These are phyloP conservation scores for Schrenkiella parvula DNA, from an alignment of 345 rosid genomes.

Conservation along the genomic window DNA sequence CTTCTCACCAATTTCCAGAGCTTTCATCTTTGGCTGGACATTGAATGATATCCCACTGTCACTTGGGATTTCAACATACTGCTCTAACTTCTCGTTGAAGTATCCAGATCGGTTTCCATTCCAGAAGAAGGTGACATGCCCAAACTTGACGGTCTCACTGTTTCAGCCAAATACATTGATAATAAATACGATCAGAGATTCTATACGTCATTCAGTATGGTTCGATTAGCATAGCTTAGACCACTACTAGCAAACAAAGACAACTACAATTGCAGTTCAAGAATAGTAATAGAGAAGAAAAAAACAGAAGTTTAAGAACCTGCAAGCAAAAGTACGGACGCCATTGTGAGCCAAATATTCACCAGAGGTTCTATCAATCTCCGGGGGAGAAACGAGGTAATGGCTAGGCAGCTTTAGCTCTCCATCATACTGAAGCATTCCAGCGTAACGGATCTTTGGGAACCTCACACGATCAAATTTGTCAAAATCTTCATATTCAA, in stretches of 20 bases:
- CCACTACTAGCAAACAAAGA: background rate
- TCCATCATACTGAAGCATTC: slow-evolving; percentile 98
- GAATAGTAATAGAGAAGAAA: background rate
- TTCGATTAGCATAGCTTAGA: background rate
- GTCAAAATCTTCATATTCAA: slow-evolving; percentile 84
- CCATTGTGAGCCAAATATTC: slow-evolving; percentile 89
- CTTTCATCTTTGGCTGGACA: slow-evolving; percentile 94
- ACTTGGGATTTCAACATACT: slow-evolving; percentile 93
- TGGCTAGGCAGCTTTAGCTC: slow-evolving; percentile 80
- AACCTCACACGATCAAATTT: slow-evolving; percentile 84
- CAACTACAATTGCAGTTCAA: too few relatives aligned
- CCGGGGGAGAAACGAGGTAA: slow-evolving; percentile 97
- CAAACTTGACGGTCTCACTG: slow-evolving; percentile 97
- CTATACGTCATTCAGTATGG: background rate
- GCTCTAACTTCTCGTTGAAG: slow-evolving; percentile 67
- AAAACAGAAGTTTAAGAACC: slow-evolving; percentile 27
- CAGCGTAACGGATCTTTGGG: slow-evolving; percentile 89
- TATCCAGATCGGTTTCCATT: slow-evolving; percentile 95
- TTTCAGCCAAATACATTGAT: background rate
- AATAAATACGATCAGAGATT: background rate
- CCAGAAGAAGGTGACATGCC: slow-evolving; percentile 98
- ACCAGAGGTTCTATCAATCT: slow-evolving; percentile 94
- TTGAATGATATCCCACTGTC: slow-evolving; percentile 91
- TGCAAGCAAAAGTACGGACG: slow-evolving; percentile 87
- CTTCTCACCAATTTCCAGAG: slow-evolving; percentile 78